A percentile compares a stretch with the other conserved stretches of the same genome.
Evolutionary conservation across 306 rosid genomes (phyloP).

Genomic region (Casuarina glauca): DNA sequence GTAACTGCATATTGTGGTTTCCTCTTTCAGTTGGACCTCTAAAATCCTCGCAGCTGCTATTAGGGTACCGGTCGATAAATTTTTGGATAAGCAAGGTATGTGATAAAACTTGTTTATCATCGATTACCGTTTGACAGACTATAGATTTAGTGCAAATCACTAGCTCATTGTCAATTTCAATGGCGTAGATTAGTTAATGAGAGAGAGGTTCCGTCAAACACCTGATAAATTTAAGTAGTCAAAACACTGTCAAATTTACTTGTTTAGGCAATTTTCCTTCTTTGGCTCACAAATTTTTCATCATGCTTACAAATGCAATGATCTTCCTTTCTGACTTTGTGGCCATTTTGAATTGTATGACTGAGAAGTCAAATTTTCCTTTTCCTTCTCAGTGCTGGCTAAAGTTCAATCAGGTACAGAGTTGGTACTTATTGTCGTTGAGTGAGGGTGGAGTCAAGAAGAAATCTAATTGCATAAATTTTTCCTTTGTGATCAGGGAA

Average conservation of each 20-base stretch:
- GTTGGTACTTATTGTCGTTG: slow-evolving; percentile 1
- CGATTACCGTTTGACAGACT: background rate
- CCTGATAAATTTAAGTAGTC: slow-evolving; percentile 8
- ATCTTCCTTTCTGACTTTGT: slow-evolving; percentile 2
- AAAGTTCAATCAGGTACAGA: slow-evolving; percentile 13
- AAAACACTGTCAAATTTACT: slow-evolving; percentile 12
- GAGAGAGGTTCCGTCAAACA: slow-evolving; percentile 21
- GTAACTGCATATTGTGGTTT: slow-evolving; percentile 13
- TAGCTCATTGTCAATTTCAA: background rate
- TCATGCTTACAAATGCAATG: background rate
- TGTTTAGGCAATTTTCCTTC: slow-evolving; percentile 19
- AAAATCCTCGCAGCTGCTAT: slow-evolving; percentile 71
- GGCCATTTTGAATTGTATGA: slow-evolving; percentile 7
- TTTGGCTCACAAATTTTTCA: background rate
- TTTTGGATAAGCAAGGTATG: slow-evolving; percentile 91
- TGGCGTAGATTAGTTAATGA: background rate
- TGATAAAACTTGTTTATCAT: slow-evolving; percentile 2
- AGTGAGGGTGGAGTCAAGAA: slow-evolving; percentile 5
- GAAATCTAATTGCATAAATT: slow-evolving; percentile 19
- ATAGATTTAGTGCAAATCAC: background rate
- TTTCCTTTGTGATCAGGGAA: slow-evolving; percentile 49
- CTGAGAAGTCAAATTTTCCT: slow-evolving; percentile 2
- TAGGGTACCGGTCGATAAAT: slow-evolving; percentile 73
- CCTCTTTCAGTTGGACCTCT: slow-evolving; percentile 76
- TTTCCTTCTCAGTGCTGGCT: slow-evolving; percentile 2